Evolutionary conservation across 345 rosid genomes (phyloP), one percentile per base, ranked within the genome.

Genomic region (Gynandropsis gynandra): DNA sequence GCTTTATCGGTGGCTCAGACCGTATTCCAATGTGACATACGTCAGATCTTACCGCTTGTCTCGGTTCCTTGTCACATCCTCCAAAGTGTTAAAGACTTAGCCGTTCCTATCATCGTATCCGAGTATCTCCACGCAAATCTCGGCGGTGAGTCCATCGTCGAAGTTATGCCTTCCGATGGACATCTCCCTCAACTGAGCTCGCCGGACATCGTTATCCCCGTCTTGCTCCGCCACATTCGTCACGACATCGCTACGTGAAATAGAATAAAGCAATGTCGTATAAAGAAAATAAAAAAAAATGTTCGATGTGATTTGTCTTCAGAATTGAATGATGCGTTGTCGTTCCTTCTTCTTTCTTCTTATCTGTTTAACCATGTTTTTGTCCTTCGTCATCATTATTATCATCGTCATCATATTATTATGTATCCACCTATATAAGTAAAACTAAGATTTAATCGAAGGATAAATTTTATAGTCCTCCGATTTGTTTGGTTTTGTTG

Each of bases 181-280:
- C 98, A 90, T 50, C 77, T 90, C 55, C 98, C 98, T 1, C 98
- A 90, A 67, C 68, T 90, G 62, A 90, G 98, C 79, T 80, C 95
- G 11, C 98, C 98, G 32, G 98, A 84, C 42, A 13, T 43, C 24
- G 89, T 80, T 12, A 63, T 90, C 38, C 98, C 96, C 4, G 85
- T 83, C 19, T 36, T 87, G 7, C 74, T 86, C 2, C 76, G 77
- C 72, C 98, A 90, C 51, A 87, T 90, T 44, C 83, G 73, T 11
- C 42, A 64, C 11, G 70, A 83, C 51, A 77, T 90, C 34, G 74
- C 72, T 1, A 33, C 49, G 15, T 80, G 61, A 71, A n/a, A n/a
- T n/a, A n/a, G n/a, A n/a, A n/a, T n/a, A n/a, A n/a, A n/a, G n/a
- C n/a, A n/a, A n/a, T n/a, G n/a, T n/a, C n/a, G n/a, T n/a, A n/a